Percentiles rank a stretch among this genome's conserved stretches.
Evolutionary conservation across 2,329 filamentous ascomycete genomes (phyloP).

Genomic region (Xylariaceae sp.): DNA sequence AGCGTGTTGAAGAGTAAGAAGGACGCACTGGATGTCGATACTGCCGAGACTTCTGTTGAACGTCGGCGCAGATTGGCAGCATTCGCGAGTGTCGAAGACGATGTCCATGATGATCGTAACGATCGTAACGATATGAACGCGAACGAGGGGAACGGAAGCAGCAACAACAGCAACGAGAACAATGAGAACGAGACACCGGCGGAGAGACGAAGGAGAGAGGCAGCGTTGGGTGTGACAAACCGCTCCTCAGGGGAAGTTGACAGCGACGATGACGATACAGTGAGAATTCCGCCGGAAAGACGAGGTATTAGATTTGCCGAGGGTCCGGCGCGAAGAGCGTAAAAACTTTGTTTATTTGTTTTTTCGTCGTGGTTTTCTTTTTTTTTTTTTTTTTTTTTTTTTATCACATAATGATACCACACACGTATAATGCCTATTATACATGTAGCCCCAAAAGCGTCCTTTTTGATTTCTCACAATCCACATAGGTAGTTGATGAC

Average conservation of each 20-base stretch:
- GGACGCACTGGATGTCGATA: conserved; percentile 33
- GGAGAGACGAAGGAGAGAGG: conserved; percentile 66
- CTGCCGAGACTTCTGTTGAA: conserved; percentile 64
- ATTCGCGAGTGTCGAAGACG: conserved; percentile 40
- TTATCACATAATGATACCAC: not conserved
- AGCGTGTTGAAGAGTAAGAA: conserved; percentile 19
- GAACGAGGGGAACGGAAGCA: conserved; percentile 10
- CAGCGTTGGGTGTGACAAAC: conserved; percentile 59
- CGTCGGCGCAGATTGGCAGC: conserved; percentile 57
- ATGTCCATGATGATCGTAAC: conserved; percentile 37
- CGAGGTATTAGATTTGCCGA: conserved; percentile 60
- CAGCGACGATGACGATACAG: conserved; percentile 54
- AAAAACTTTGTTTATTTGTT: not conserved
- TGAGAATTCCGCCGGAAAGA: conserved; percentile 45
- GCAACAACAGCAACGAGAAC: conserved; percentile 44
- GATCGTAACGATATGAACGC: conserved; percentile 21
- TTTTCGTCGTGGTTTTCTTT: too few species aligned
- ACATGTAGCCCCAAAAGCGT: not conserved
- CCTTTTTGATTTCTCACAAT: not conserved
- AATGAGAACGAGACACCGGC: conserved; percentile 63
- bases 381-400: not conserved
- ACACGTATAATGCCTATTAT: not conserved
- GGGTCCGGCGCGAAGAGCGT: conserved; percentile 27
- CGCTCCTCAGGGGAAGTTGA: conserved; percentile 41
- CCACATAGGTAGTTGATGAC: not conserved